A percentile compares a stretch with the other conserved stretches of the same genome.
Evolutionary conservation across 2,329 filamentous ascomycete species (phyloP).

Genomic region (Nemania bipapillata): DNA sequence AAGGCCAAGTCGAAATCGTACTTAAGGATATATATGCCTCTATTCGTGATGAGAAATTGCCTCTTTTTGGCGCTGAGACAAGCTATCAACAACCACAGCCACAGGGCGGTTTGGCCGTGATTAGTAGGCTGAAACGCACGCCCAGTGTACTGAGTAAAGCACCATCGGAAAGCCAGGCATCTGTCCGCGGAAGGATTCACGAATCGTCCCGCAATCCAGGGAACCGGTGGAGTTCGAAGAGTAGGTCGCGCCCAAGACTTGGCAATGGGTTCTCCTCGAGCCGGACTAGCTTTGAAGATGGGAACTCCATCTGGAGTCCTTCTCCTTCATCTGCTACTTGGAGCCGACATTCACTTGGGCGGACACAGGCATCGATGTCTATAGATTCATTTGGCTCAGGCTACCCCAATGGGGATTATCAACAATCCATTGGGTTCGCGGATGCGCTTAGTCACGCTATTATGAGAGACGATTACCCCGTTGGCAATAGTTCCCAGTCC

Average conservation of each 20-base stretch:
- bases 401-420: constrained; percentile 81
- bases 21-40: constrained; percentile 91
- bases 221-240: constrained; percentile 85
- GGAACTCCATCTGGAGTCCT: constrained; percentile 89
- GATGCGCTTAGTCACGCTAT: constrained; percentile 97
- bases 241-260: constrained; percentile 81
- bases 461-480: constrained; percentile 83
- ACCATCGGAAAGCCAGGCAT: constrained; percentile 81
- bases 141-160: constrained; percentile 94
- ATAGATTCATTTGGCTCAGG: constrained; percentile 88
- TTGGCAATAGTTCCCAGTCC: constrained; percentile 60
- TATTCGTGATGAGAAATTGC: constrained; percentile 86
- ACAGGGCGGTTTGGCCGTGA: constrained; percentile 76
- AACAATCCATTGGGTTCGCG: constrained; percentile 96
- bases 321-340: constrained; percentile 86
- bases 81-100: constrained; percentile 58
- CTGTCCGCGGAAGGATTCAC: constrained; percentile 74
- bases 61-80: constrained; percentile 77
- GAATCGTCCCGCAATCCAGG: constrained; percentile 66
- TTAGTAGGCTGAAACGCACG: constrained; percentile 80
- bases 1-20: constrained; percentile 87
- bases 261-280: constrained; percentile 88
- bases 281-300: constrained; percentile 92
- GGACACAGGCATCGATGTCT: constrained; percentile 90
- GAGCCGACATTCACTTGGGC: constrained; percentile 92